Evolutionary conservation across 2,329 filamentous ascomycete genomes (phyloP), one percentile per base, ranked within the genome.

Genomic region (Rachicladosporium sp.): DNA sequence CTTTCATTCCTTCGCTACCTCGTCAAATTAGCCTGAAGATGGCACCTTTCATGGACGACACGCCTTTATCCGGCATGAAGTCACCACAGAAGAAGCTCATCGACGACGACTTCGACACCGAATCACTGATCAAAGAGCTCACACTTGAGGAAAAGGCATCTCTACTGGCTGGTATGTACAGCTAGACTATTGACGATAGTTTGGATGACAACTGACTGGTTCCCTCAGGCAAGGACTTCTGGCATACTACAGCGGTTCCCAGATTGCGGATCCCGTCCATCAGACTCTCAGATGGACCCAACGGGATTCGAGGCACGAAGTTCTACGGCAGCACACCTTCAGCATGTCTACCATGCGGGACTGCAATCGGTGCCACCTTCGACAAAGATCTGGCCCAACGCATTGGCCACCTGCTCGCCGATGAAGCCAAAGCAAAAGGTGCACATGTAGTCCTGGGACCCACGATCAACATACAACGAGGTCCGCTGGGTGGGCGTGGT

Each of bases 261-360:
- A 56, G 73, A 12, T 68, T 76, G 51, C 71, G 73, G 2, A 67
- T 82, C 29, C 78, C 78, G 4, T 75, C 77, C 0, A 64, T 82
- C 27, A 74, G 79, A 37, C 67, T 78, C 35, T 73, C 75, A 29
- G 80, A 84, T 49, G 79, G 80, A 0, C 80, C 80, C 29, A 82
- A 82, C 55, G 80, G 80, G 36, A 71, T 80, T 30, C 68, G 79
- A 46, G 79, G 78, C 38, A 76, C 73, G 33, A 75, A 73, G 49
- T 82, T 80, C 65, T 82, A 82, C 60, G 74, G 76, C 47, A 74
- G 78, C 40, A 60, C 51, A n/a, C 58, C 62, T 41, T 82, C 83
- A 31, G 83, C 83, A 11, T 71, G 86, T 35, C 83, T 89, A 47
- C 83, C 83, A 7, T 88, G 82, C 49, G 82, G 81, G 39, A 40